phyloP scores from a whole-genome alignment of 306 rosid genomes.

The Biancaea sappan region DNA sequence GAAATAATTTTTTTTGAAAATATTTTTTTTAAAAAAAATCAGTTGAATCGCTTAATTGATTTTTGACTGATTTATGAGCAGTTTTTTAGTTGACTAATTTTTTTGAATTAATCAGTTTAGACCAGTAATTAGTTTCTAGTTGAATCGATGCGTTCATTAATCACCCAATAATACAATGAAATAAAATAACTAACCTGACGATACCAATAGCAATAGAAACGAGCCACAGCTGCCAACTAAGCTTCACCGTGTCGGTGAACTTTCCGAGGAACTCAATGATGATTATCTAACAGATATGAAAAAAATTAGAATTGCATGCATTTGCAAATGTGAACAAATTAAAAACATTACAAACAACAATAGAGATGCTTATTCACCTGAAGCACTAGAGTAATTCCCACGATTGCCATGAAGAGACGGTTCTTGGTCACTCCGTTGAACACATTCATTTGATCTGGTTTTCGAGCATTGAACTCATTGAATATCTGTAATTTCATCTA shows the following conservation, averaged over 20 bases:
- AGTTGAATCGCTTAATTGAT: no score
- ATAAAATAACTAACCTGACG: slow-evolving; percentile 57
- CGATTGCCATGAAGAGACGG: slow-evolving; percentile 73
- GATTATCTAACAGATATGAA: slow-evolving; percentile 55
- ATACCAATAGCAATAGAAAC: slow-evolving; percentile 55
- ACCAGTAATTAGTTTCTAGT: no score
- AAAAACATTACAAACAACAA: background rate
- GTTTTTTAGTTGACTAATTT: no score
- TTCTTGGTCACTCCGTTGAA: slow-evolving; percentile 83
- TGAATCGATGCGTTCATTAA: no score
- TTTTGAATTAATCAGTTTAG: no score
- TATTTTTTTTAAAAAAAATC: no score
- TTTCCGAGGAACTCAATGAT: slow-evolving; percentile 88
- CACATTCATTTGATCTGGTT: slow-evolving; percentile 86
- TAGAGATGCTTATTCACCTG: slow-evolving; percentile 54
- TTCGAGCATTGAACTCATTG: slow-evolving; percentile 94
- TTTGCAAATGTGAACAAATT: slow-evolving; percentile 12
- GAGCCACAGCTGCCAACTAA: slow-evolving; percentile 73
- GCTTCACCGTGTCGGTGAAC: slow-evolving; percentile 70
- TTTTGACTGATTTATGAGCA: no score
- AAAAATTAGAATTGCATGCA: slow-evolving; percentile 1
- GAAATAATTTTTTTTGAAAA: no score
- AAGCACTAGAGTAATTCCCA: slow-evolving; percentile 69
- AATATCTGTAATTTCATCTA: slow-evolving; percentile 60
- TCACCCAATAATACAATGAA: background rate